Conservation (phyloP, 1,284 basidiomycete genomes). For the Fistulinella cinereoalba region DNA sequence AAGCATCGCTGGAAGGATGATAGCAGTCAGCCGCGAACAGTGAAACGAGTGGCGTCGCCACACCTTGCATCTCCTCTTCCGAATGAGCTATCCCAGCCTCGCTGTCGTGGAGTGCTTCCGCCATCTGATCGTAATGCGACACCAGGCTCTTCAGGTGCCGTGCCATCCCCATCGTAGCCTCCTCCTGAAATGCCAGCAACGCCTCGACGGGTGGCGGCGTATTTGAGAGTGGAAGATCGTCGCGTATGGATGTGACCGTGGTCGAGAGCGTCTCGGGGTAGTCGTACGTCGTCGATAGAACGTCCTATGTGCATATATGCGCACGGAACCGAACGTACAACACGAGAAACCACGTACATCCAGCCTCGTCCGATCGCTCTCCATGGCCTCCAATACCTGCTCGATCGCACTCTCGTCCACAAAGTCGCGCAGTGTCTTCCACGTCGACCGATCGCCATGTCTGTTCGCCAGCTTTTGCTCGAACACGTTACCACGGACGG, state of each 20-base stretch:
- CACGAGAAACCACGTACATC: constrained; percentile 51
- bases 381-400: constrained; percentile 66
- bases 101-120: constrained; percentile 56
- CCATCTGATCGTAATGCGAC: constrained; percentile 74
- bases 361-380: constrained; percentile 59
- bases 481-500: constrained; percentile 37
- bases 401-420: constrained; percentile 78
- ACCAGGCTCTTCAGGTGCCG: constrained; percentile 65
- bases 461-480: constrained; percentile 31
- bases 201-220: constrained; percentile 43
- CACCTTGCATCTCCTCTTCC: constrained; percentile 69
- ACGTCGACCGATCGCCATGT: constrained; percentile 50
- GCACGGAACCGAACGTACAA: too few species aligned
- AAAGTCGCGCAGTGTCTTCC: constrained; percentile 81
- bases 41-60: constrained; percentile 2
- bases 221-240: constrained; percentile 45
- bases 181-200: constrained; percentile 55
- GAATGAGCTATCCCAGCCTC: constrained; percentile 62
- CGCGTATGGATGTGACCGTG: constrained; percentile 53
- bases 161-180: constrained; percentile 63
- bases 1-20: constrained; percentile 58
- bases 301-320: constrained; percentile 50
- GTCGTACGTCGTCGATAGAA: constrained; percentile 57
- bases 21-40: not conserved
- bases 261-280: constrained; percentile 60